phyloP scores from a whole-genome alignment of 2,329 filamentous ascomycete species.

The Dendryphion nanum region DNA sequence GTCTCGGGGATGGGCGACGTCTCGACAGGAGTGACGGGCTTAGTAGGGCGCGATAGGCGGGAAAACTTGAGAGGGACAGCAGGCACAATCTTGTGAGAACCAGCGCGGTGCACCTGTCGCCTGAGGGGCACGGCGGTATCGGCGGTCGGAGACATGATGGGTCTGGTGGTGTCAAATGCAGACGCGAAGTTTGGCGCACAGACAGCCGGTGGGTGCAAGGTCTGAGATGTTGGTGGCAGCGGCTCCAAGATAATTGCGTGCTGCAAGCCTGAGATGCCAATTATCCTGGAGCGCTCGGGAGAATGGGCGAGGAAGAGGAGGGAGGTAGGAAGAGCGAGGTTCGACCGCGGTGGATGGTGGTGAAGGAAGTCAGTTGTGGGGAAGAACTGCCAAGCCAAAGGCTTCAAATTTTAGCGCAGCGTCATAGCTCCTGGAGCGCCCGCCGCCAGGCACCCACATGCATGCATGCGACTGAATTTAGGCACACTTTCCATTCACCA shows the following conservation, averaged over 20 bases:
- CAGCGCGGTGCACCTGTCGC: conserved; percentile 22
- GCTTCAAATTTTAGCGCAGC: too few relatives aligned
- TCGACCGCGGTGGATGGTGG: conserved; percentile 15
- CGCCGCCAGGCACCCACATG: too few relatives aligned
- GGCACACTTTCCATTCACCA: too few relatives aligned
- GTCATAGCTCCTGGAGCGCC: too few relatives aligned
- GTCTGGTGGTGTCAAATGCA: too few relatives aligned
- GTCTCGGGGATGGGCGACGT: conserved; percentile 17
- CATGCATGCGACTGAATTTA: too few relatives aligned
- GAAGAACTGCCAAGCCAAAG: too few relatives aligned
- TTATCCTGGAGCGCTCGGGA: conserved; percentile 42
- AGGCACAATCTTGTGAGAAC: conserved; percentile 39
- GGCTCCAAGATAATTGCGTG: conserved; percentile 45
- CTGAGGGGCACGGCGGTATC: conserved; percentile 22
- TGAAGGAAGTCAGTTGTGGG: too few relatives aligned
- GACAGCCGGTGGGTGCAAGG: background rate
- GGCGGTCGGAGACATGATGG: conserved; percentile 29
- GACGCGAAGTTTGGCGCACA: too few relatives aligned
- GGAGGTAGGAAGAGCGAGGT: conserved; percentile 8
- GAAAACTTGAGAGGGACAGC: conserved; percentile 38
- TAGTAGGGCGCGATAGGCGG: conserved; percentile 19
- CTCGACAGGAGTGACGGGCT: conserved; percentile 29
- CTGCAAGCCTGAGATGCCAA: conserved; percentile 27
- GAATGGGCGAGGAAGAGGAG: conserved; percentile 6
- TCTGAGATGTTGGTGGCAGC: conserved; percentile 19